phyloP scores from a whole-genome alignment of 2,329 filamentous ascomycete species.

The Cyphellophora attinorum region DNA sequence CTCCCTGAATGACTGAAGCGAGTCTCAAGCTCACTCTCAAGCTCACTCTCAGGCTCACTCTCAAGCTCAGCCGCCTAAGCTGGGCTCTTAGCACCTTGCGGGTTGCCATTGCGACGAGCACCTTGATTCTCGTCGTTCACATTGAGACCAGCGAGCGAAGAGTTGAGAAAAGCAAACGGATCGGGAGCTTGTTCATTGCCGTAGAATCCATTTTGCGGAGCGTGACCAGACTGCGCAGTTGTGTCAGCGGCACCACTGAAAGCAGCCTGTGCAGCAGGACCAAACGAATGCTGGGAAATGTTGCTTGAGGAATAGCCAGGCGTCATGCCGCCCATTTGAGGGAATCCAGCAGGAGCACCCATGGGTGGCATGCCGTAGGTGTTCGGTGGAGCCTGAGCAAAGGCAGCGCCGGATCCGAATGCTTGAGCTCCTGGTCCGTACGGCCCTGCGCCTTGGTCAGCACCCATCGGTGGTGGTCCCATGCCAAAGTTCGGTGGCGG shows the following conservation, averaged over 20 bases:
- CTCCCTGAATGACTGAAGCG: too few species aligned
- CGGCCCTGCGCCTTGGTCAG: slow-evolving; percentile 67
- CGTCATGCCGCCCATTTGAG: slow-evolving; percentile 53
- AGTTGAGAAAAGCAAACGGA: slow-evolving; percentile 56
- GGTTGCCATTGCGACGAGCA: slow-evolving; percentile 33
- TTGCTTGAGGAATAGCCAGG: slow-evolving; percentile 70
- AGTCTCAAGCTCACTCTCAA: too few species aligned
- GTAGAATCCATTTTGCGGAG: slow-evolving; percentile 66
- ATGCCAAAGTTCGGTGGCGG: slow-evolving; percentile 67
- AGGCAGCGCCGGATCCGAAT: slow-evolving; percentile 53
- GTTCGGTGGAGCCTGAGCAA: slow-evolving; percentile 61
- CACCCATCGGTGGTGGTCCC: slow-evolving; percentile 80
- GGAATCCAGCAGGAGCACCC: slow-evolving; percentile 68
- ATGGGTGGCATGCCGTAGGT: slow-evolving; percentile 82
- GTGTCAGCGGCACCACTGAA: slow-evolving; percentile 84
- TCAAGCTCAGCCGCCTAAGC: slow-evolving; percentile 14
- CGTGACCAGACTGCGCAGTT: slow-evolving; percentile 49
- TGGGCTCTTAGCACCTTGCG: slow-evolving; percentile 35
- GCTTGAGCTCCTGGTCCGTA: slow-evolving; percentile 61
- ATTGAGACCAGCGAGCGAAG: slow-evolving; percentile 49
- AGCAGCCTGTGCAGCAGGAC: slow-evolving; percentile 84
- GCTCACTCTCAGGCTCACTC: too few species aligned
- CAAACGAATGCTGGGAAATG: slow-evolving; percentile 76
- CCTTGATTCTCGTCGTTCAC: slow-evolving; percentile 36
- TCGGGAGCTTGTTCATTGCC: slow-evolving; percentile 44